Base-by-base conservation (phyloP, 2,329 filamentous ascomycete genomes). In the Colletotrichum tanaceti region DNA sequence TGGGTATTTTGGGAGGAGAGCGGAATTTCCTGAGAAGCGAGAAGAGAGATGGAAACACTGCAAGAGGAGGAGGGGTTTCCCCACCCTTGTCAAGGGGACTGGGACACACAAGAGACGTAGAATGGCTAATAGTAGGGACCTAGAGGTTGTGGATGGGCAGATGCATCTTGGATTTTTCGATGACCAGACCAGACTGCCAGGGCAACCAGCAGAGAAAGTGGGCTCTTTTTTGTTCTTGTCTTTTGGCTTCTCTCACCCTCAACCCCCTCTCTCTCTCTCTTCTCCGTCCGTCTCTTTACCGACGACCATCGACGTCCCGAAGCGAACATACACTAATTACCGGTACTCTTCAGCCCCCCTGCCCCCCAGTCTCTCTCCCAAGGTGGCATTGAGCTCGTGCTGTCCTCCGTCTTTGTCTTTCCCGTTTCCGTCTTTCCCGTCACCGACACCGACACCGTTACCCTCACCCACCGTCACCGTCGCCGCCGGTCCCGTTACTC, bases 161-260 rank as follows among this genome's bases (percentile, higher is more conserved):
- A 65, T 59, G 65, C 54, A 59, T 66, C 66, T 70, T 57, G 58
- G 67, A 70, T 46, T 58, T 66, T 61, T 66, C 57, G 44, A 70
- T 66, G 57, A 67, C 53, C 46, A 61, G 52, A 70, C 61, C n/a
- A n/a, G n/a, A n/a, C n/a, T 57, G 62, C 58, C 46, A 61, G 52
- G 55, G 44, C 28, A 52, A 18, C 49, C 49, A 35, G 49, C 28
- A 52, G 58, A 53, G 32, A 64, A 39, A 58, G 62, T 67, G 57
- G 63, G 44, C 65, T 65, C 57, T 44, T 28, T 44, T 55, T 49
- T 57, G 43, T 60, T 60, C 41, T 32, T 32, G 22, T 32, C 28
- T 43, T 49, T 43, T 18, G 35, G 14, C 18, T 32, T 49, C 47
- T 54, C 18, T 10, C 49, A 20, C 35, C 14, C 35, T 52, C 28